Evolutionary conservation across 2,329 filamentous ascomycete species (phyloP).

Genomic region (Fusarium cyanostomum): DNA sequence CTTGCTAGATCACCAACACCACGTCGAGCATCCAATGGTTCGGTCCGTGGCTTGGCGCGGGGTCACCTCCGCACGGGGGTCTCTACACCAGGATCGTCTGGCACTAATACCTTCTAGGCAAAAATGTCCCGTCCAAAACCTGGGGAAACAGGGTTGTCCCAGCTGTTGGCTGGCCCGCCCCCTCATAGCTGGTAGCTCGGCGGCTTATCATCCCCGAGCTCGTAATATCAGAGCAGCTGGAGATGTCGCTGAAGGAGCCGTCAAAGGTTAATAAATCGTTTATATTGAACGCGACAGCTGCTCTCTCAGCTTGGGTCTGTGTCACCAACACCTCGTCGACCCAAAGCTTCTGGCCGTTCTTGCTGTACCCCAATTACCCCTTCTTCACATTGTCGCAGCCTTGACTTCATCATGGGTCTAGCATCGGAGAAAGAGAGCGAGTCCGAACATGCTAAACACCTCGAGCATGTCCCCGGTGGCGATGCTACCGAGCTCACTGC

Average conservation of each 20-base stretch:
- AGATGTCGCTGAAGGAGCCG: slow-evolving; percentile 9
- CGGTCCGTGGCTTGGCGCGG: slow-evolving; percentile 13
- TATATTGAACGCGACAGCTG: slow-evolving; percentile 22
- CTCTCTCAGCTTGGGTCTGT: background rate
- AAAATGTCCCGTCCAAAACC: slow-evolving; percentile 30
- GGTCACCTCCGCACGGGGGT: background rate
- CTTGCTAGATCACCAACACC: slow-evolving; percentile 7
- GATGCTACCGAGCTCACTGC: slow-evolving; percentile 44
- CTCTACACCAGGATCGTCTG: background rate
- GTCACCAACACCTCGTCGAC: background rate
- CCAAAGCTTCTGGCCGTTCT: background rate
- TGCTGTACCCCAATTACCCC: background rate
- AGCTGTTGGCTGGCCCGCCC: background rate
- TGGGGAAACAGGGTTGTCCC: slow-evolving; percentile 21
- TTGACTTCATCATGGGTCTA: slow-evolving; percentile 1
- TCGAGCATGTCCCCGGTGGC: background rate
- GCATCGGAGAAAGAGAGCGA: slow-evolving; percentile 28
- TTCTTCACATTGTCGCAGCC: background rate
- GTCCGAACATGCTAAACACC: slow-evolving; percentile 12
- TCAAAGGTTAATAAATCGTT: slow-evolving; percentile 13
- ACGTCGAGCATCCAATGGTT: background rate
- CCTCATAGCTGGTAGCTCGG: background rate
- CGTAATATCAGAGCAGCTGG: slow-evolving; percentile 16
- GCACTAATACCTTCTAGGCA: slow-evolving; percentile 26
- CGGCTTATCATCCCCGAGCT: slow-evolving; percentile 5